Evolutionary conservation across 1,139 yeast species (phyloP), one percentile per base, ranked within the genome.

Genomic region (Candida anutae): DNA sequence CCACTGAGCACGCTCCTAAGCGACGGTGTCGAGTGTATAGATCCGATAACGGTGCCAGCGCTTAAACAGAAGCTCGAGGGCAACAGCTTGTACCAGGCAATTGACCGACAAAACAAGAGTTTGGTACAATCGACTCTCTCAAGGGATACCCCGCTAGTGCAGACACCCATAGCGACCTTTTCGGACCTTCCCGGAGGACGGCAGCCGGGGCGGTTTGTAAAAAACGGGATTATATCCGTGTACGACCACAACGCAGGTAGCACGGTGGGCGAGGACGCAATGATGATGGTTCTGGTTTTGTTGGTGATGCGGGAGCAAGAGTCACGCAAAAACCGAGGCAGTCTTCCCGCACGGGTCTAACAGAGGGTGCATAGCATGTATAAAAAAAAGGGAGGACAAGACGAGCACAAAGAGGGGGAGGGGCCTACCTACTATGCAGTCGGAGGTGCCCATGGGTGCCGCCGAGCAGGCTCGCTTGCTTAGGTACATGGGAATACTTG

Each of bases 261-360:
- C 10, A 13, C 28, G 5, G 26, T 50, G 6, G 41, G 45, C 29
- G 46, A 45, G 9, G 51, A 50, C 20, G 48, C 54, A 19, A 34
- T 53, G 33, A 48, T 56, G 15, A 27, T 61, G 18, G 35, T 47
- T n/a, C 48, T 58, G 25, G 42, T 61, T 5, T 34, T 62, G 35
- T 39, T 61, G 31, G 56, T 58, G 4, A 45, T 62, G 29, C 34
- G 66, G 24, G 68, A 61, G 30, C 68, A 58, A 37, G 68, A 62
- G 34, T 43, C 44, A 15, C 39, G 63, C 24, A 62, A 62, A 37
- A 58, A 51, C 39, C 47, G 53, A 37, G 67, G 69, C 57, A 5
- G 36, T 12, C n/a, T n/a, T n/a, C n/a, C n/a, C n/a, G n/a, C n/a
- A n/a, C n/a, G n/a, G n/a, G n/a, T n/a, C n/a, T n/a, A n/a, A n/a